Percentiles rank a stretch among this genome's conserved stretches.
These are phyloP conservation scores for Fusarium austroafricanum DNA, from an alignment of 2,329 filamentous ascomycete species.

Conservation along the genomic window DNA sequence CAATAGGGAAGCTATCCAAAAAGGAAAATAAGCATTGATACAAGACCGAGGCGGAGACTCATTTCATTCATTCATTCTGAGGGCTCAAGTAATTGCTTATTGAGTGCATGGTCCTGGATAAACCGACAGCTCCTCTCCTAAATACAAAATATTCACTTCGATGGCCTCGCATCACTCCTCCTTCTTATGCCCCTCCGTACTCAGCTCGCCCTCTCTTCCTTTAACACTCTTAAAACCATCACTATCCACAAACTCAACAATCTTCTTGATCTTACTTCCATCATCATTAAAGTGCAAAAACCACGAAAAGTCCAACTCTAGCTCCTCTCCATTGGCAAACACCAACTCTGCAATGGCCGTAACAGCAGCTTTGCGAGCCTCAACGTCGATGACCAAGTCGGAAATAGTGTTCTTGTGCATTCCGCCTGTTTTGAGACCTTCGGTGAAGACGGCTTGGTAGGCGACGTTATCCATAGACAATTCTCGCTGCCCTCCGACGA, in stretches of 20 bases:
- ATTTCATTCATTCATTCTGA: too few species aligned
- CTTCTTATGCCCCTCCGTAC: neutral
- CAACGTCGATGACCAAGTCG: conserved; percentile 16
- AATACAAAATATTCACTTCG: too few species aligned
- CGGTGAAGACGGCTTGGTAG: conserved; percentile 10
- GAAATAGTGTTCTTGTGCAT: conserved; percentile 3
- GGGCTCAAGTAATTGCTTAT: too few species aligned
- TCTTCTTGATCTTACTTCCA: conserved; percentile 19
- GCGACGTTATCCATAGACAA: conserved; percentile 14
- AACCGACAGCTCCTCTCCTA: too few species aligned
- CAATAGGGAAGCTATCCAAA: too few species aligned
- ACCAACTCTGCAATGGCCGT: conserved; percentile 13
- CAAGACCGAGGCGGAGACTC: too few species aligned
- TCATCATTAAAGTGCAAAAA: conserved; percentile 22
- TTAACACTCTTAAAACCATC: neutral
- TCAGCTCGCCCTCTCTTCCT: neutral
- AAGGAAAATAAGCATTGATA: too few species aligned
- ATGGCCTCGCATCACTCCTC: rapidly evolving
- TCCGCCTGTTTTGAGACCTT: conserved; percentile 9
- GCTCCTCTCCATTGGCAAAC: neutral
- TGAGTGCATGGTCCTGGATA: too few species aligned
- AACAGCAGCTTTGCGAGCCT: conserved; percentile 8
- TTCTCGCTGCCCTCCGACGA: neutral
- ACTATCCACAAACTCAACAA: conserved; percentile 30
- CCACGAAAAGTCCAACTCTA: conserved; percentile 23